phyloP scores from a whole-genome alignment of 495 filamentous ascomycete species.

The Tuber aestivum region DNA sequence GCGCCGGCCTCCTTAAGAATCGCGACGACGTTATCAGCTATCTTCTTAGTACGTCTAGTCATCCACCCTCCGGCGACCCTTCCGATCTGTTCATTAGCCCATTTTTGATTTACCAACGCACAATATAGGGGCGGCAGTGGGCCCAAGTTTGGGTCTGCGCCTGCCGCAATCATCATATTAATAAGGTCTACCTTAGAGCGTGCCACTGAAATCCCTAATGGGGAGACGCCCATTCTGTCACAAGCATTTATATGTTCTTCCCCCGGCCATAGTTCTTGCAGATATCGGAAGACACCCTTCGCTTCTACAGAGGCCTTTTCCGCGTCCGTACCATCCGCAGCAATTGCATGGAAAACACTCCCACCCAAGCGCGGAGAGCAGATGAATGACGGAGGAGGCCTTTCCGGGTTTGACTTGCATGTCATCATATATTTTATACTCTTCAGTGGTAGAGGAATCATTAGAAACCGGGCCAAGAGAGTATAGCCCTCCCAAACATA shows the following conservation, averaged over 20 bases:
- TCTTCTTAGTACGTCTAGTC: background rate
- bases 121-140: background rate
- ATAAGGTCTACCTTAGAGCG: background rate
- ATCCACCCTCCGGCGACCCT: background rate
- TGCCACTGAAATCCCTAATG: background rate
- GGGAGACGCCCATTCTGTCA: background rate
- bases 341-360: background rate
- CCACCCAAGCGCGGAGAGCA: background rate
- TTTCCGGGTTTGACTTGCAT: constrained; percentile 1
- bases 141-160: background rate
- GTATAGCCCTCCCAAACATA: background rate
- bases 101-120: background rate
- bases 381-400: background rate
- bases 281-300: background rate
- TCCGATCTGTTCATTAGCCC: background rate
- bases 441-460: background rate
- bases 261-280: background rate
- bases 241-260: background rate
- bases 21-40: background rate
- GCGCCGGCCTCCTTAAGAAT: background rate
- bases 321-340: background rate
- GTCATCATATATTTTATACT: background rate
- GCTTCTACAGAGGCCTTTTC: background rate
- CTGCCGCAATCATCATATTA: constrained; percentile 1
- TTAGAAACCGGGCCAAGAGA: background rate